phyloP scores from a whole-genome alignment of 2,329 filamentous ascomycete genomes.

The Kalaharituber pfeilii region DNA sequence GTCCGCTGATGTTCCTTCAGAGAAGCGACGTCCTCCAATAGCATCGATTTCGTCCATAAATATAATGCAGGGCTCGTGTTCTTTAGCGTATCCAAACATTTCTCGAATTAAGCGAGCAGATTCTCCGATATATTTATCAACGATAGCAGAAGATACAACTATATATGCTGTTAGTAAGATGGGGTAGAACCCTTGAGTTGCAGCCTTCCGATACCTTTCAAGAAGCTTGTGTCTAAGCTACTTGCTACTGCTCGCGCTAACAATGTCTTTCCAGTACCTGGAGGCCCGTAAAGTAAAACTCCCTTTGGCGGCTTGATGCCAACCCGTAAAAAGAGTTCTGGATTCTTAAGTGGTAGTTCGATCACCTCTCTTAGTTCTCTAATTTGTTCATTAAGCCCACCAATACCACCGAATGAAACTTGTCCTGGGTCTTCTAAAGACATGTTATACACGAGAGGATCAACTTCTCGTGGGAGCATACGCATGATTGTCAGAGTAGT shows the following conservation, averaged over 20 bases:
- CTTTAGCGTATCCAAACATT: constrained; percentile 99
- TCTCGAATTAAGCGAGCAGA: constrained; percentile 92
- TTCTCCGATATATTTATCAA: constrained; percentile 99
- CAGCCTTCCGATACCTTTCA: constrained; percentile 54
- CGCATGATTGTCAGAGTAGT: constrained; percentile 99
- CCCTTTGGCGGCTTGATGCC: constrained; percentile 99
- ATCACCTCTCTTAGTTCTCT: constrained; percentile 94
- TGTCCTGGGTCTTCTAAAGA: constrained; percentile 94
- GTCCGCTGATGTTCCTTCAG: constrained; percentile 91
- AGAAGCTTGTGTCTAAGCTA: constrained; percentile 91
- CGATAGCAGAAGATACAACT: constrained; percentile 97
- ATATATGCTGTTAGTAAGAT: constrained; percentile 3
- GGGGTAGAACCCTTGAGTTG: background rate
- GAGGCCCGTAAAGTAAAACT: constrained; percentile 86
- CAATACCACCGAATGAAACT: constrained; percentile 93
- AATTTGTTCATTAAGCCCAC: constrained; percentile 95
- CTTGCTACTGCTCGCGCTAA: constrained; percentile 88
- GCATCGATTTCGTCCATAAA: constrained; percentile 99
- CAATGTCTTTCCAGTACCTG: constrained; percentile 91
- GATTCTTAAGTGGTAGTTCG: constrained; percentile 94
- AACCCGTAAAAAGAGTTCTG: constrained; percentile 87
- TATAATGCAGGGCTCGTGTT: constrained; percentile 98
- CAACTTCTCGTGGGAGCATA: constrained; percentile 96
- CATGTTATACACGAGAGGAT: constrained; percentile 99
- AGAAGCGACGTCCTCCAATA: constrained; percentile 91